Evolutionary conservation across 73 alveolate genomes (phyloP).

Genomic region (Tetrahymena thermophila): DNA sequence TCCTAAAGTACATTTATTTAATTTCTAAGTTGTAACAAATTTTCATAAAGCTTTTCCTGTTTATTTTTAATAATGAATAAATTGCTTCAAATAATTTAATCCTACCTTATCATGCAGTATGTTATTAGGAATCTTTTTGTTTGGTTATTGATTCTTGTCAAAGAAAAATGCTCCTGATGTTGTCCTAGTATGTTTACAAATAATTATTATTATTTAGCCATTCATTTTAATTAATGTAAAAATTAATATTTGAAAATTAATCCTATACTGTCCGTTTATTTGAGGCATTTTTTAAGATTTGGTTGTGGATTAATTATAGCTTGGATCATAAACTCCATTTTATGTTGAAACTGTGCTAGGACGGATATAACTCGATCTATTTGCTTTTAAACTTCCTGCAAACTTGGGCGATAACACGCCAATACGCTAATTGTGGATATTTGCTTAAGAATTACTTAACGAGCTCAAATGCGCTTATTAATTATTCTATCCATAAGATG

Average conservation of each 20-base stretch:
- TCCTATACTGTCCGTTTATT: neutral
- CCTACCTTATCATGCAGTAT: neutral
- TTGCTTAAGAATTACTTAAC: neutral
- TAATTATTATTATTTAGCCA: neutral
- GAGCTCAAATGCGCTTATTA: neutral
- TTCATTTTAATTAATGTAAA: too few species aligned
- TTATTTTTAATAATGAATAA: neutral
- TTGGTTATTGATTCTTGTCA: neutral
- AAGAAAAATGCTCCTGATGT: neutral
- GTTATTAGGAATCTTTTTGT: neutral
- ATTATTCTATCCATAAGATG: neutral
- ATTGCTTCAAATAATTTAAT: neutral
- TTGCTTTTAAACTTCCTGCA: neutral
- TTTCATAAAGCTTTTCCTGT: neutral
- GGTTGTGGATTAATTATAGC: neutral
- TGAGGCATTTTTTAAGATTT: neutral
- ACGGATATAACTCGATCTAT: neutral
- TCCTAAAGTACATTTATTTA: neutral
- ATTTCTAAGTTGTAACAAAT: neutral
- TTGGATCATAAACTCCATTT: neutral
- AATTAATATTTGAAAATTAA: neutral
- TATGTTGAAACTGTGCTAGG: neutral
- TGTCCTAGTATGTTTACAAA: neutral
- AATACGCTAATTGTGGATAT: neutral
- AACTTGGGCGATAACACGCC: neutral